Base-by-base conservation (phyloP, 2,329 filamentous ascomycete genomes). In the Ilyonectria mors-panacis region DNA sequence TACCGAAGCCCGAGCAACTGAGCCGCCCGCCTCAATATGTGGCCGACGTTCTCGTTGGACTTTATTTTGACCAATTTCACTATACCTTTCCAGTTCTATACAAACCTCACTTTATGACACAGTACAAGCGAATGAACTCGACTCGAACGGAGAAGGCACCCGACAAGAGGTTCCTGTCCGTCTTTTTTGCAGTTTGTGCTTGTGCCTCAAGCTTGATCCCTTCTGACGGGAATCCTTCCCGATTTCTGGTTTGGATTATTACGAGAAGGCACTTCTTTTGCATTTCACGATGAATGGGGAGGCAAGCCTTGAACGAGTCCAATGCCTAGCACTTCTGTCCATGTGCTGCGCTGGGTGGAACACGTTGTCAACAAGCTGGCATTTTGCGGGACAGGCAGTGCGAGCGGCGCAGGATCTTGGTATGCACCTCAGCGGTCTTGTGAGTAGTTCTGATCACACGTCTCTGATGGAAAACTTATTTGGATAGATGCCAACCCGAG, bases 341-440 rank as follows among this genome's bases (percentile, higher is more conserved):
- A 77, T 78, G 72, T 79, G 76, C 62, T 69, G 72, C 9, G 75
- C 73, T 0, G 73, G 77, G 5, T 79, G 77, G 77, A 78, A 78
- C 42, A 78, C 75, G 1, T 59, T 77, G 13, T 71, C 77, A 1
- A 71, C 73, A 30, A 77, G 77, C 59, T 78, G 76, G 77, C 71
- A 56, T 12, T 60, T 69, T 33, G 66, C 66, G 13, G 76, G 76
- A 1, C 76, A 78, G 48, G 77, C 77, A 1, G 77, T 78, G 4
- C 54, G 76, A 26, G 69, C 72, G 10, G 73, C 76, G 2, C 67
- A 74, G 54, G 77, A 78, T 59, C 70, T 78, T 45, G 77, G 77
- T 0, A 48, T 78, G 19, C 77, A 78, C 44, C 37, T 73, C 2
- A 74, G 70, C 51, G 68, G 70, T 30, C 59, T 67, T 47, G 75